A percentile compares a stretch with the other conserved stretches of the same genome.
phyloP scores from a whole-genome alignment of 257 asterid species.

The Solanum boliviense region DNA sequence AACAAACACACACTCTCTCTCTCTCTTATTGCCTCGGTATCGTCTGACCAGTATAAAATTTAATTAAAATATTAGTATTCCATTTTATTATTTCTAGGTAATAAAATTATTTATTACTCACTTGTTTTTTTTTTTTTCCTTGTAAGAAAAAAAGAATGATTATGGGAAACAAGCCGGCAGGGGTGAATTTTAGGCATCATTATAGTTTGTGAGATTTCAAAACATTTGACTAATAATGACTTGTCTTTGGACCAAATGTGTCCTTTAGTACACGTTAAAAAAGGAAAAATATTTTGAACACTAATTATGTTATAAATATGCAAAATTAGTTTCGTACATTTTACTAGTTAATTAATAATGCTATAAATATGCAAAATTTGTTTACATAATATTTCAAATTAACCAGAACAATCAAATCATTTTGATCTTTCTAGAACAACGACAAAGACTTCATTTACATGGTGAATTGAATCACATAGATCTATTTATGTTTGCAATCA shows the following conservation, averaged over 20 bases:
- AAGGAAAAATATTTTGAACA: no score
- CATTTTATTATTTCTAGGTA: neutral
- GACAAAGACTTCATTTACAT: no score
- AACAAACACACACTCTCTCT: neutral
- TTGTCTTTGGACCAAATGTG: neutral
- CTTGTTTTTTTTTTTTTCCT: neutral
- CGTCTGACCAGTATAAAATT: neutral
- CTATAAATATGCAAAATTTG: neutral
- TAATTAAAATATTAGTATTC: neutral
- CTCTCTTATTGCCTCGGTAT: neutral
- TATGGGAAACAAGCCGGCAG: neutral
- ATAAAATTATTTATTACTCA: neutral
- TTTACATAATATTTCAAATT: no score
- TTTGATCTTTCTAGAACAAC: no score
- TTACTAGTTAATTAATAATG: no score
- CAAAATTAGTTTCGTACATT: neutral
- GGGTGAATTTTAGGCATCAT: neutral
- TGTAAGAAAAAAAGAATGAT: neutral
- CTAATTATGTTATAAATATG: neutral
- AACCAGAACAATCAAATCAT: no score
- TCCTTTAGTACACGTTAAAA: neutral
- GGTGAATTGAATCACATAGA: neutral
- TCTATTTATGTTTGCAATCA: neutral
- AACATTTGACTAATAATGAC: neutral
- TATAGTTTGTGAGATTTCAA: neutral